Percentiles rank a stretch among this genome's conserved stretches.
phyloP scores from a whole-genome alignment of 1,284 basidiomycete species.

The Ceratobasidium sp. region DNA sequence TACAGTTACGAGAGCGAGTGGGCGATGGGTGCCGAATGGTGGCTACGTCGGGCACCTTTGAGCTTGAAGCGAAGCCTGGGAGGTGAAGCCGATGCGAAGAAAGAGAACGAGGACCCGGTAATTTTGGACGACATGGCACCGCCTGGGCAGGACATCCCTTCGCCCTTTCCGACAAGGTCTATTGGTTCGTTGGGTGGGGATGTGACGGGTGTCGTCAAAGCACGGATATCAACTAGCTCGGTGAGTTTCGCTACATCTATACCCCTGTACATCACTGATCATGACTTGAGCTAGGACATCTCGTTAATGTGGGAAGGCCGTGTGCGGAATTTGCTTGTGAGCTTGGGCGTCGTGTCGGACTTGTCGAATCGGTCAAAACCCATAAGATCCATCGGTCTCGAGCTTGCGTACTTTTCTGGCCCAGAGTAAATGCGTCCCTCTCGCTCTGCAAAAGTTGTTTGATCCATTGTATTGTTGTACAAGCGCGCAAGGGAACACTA shows the following conservation, averaged over 20 bases:
- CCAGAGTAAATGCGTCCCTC: slow-evolving; percentile 20
- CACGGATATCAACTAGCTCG: slow-evolving; percentile 87
- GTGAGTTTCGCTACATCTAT: slow-evolving; percentile 61
- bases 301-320: slow-evolving; percentile 95
- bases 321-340: slow-evolving; percentile 89
- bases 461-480: slow-evolving; percentile 27
- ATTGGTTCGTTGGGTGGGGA: slow-evolving; percentile 11
- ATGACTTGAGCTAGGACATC: slow-evolving; percentile 69
- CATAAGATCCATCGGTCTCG: slow-evolving; percentile 88
- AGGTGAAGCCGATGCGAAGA: neutral
- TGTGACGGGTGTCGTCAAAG: slow-evolving; percentile 83
- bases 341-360: slow-evolving; percentile 89
- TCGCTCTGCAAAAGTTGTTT: neutral
- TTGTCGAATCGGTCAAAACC: slow-evolving; percentile 85
- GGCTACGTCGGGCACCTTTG: slow-evolving; percentile 69
- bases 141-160: slow-evolving; percentile 34
- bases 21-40: slow-evolving; percentile 95
- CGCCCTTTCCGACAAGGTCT: slow-evolving; percentile 62
- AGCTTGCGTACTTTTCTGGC: slow-evolving; percentile 84
- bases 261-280: neutral
- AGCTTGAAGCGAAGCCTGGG: neutral
- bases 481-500: slow-evolving; percentile 8
- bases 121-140: slow-evolving; percentile 33
- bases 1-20: slow-evolving; percentile 98
- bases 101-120: slow-evolving; percentile 29